Evolutionary conservation across 768 basidiomycete genomes (phyloP), one percentile per base, ranked within the genome.

Genomic region (Gloeophyllum trabeum): DNA sequence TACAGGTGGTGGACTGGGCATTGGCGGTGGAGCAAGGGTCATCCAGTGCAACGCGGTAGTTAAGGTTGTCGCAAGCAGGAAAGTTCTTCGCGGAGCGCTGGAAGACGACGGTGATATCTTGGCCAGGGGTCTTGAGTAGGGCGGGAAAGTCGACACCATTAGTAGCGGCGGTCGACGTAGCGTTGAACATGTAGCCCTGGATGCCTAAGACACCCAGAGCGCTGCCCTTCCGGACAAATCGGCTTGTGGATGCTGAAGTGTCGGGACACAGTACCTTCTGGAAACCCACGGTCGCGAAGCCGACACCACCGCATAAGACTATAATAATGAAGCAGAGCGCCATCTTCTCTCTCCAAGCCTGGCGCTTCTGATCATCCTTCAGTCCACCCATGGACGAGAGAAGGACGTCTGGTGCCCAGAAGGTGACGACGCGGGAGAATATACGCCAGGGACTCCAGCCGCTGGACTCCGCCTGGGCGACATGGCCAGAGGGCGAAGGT

Each of bases 331-430:
- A 79, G 62, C 93, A 97, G 3, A 99, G 69, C 4, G 91, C 78
- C 44, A 94, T 80, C 69, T 98, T 99, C 63, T 99, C 96, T 55
- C 93, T 77, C 96, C 96, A 99, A 1, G 96, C 96, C 59, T 96
- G 89, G 47, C 79, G 69, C 41, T 75, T 70, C 26, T 75, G 69
- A 52, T 73, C 73, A 61, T 93, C 90, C 56, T 75, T 82, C 57
- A 97, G 69, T 35, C 90, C 87, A 44, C 84, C 86, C 7, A 90
- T 30, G 2, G 79, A 75, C 19, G 73, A 61, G 43, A 97, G 74
- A 19, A 90, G 60, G 53, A 83, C 71, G 36, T 75, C 70, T 20
- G 93, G 92, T 2, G 88, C 93, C 91, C 91, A 97, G 57, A 84
- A 92, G 4, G 93, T 91, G 58, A 85, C 69, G 35, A 86, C 55